Conservation (phyloP, 768 basidiomycete genomes). For the Leccinum subgranulosum region DNA sequence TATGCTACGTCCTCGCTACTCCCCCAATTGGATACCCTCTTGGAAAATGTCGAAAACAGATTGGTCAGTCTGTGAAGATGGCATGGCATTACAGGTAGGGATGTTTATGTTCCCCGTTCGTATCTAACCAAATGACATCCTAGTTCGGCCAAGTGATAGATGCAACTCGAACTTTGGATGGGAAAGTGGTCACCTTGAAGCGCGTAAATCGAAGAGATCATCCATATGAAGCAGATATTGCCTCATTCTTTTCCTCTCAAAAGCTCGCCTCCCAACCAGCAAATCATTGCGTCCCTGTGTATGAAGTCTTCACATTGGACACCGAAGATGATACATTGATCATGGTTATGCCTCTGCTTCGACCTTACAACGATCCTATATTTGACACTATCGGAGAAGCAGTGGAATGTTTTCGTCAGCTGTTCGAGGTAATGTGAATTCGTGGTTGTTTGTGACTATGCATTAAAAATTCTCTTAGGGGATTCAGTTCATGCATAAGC, state of each 20-base stretch:
- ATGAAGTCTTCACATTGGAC: too few species aligned
- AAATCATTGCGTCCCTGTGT: too few species aligned
- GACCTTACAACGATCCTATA: constrained; percentile 19
- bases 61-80: not conserved
- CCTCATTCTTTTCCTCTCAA: too few species aligned
- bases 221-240: too few species aligned
- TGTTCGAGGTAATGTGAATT: constrained; percentile 25
- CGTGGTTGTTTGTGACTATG: accelerated
- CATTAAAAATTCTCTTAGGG: too few species aligned
- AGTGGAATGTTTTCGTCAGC: constrained; percentile 27
- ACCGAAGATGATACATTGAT: not conserved
- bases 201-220: too few species aligned
- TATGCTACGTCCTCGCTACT: not conserved
- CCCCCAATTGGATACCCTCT: not conserved
- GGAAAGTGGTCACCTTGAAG: too few species aligned
- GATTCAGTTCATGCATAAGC: too few species aligned
- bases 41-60: not conserved
- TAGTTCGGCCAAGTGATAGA: accelerated
- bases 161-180: too few species aligned
- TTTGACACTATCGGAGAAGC: constrained; percentile 12
- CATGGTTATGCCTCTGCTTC: constrained; percentile 35
- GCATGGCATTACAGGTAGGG: not conserved
- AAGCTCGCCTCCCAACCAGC: too few species aligned
- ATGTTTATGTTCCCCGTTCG: not conserved
- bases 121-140: not conserved